These are phyloP conservation scores for Ceratobasidium sp. DNA, from an alignment of 1,284 basidiomycete species.

Conservation along the genomic window DNA sequence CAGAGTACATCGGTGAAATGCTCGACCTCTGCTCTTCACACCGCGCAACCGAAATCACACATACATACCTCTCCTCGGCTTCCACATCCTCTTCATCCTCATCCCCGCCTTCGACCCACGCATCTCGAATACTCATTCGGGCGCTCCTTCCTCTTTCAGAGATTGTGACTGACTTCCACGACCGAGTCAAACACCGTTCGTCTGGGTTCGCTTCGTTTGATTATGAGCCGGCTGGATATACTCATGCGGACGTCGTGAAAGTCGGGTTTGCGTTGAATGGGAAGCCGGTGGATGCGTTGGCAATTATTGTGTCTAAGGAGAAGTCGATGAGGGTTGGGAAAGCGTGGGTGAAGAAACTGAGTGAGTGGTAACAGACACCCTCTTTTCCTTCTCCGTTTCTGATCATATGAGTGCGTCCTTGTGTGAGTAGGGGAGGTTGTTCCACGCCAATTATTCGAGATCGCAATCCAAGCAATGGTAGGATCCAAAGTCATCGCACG, in stretches of 20 bases:
- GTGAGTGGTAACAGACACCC: conserved; percentile 63
- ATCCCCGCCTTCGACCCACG: conserved; percentile 56
- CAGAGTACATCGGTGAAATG: conserved; percentile 90
- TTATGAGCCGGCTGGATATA: conserved; percentile 93
- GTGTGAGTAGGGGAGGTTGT: conserved; percentile 82
- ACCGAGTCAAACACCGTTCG: conserved; percentile 89
- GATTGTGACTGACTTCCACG: conserved; percentile 94
- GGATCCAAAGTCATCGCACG: conserved; percentile 91
- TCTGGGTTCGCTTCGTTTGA: conserved; percentile 95
- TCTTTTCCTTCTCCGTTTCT: conserved; percentile 27
- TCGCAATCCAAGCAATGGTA: conserved; percentile 89
- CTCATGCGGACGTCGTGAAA: conserved; percentile 83
- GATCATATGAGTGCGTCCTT: too few relatives aligned
- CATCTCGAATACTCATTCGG: conserved; percentile 76
- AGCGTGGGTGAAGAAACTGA: conserved; percentile 90
- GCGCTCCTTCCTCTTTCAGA: conserved; percentile 89
- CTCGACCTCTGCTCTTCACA: conserved; percentile 90
- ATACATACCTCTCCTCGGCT: conserved; percentile 78
- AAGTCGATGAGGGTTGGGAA: conserved; percentile 79
- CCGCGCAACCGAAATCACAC: conserved; percentile 82
- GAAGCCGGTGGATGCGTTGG: conserved; percentile 91
- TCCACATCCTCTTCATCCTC: conserved; percentile 57
- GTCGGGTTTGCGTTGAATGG: conserved; percentile 86
- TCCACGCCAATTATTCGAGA: conserved; percentile 93
- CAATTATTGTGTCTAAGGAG: conserved; percentile 83